Percentiles rank a stretch among this genome's conserved stretches.
phyloP scores from a whole-genome alignment of 306 rosid species.

The Fragaria nilgerrensis region DNA sequence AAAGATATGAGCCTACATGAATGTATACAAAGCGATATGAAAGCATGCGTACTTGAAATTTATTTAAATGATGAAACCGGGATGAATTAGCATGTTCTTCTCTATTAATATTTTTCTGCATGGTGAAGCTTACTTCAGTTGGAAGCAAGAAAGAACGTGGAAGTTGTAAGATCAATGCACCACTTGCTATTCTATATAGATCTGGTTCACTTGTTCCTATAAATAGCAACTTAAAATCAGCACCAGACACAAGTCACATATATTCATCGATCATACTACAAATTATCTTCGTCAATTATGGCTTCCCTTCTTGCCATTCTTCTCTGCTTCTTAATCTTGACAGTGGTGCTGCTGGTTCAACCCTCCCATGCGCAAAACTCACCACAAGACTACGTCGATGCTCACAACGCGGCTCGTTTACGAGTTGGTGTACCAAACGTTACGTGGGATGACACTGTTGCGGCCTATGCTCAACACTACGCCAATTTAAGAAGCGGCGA shows the following conservation, averaged over 20 bases:
- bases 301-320: background rate
- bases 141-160: background rate
- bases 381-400: constrained; percentile 32
- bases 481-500: constrained; percentile 13
- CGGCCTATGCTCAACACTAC: constrained; percentile 29
- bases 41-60: background rate
- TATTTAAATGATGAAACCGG: background rate
- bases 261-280: background rate
- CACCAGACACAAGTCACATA: no score
- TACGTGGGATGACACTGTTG: constrained; percentile 21
- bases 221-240: background rate
- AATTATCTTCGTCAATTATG: background rate
- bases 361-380: constrained; percentile 37
- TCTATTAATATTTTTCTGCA: background rate
- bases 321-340: background rate
- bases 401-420: constrained; percentile 30
- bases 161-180: background rate
- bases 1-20: background rate
- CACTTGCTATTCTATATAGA: background rate
- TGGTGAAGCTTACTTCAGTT: background rate
- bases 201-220: background rate
- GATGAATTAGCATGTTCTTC: background rate
- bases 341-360: background rate
- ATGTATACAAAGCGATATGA: background rate
- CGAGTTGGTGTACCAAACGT: constrained; percentile 7